phyloP scores from a whole-genome alignment of 306 rosid species.

The Prinsepia uniflora region DNA sequence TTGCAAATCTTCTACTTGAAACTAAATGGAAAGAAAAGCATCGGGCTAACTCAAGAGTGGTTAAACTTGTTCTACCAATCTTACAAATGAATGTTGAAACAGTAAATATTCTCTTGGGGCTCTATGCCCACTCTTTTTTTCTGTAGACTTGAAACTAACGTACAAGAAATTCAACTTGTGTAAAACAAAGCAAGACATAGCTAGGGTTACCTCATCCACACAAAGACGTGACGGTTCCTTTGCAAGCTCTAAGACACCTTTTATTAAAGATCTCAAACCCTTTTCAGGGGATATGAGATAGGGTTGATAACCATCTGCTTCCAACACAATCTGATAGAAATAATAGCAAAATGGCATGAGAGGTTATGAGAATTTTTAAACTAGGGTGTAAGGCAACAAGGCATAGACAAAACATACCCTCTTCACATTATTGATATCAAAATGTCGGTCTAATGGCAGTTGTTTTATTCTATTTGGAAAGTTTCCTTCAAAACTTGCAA shows the following conservation, averaged over 20 bases:
- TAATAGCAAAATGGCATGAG: neutral
- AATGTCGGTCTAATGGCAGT: slow-evolving; percentile 89
- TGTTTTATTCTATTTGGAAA: slow-evolving; percentile 96
- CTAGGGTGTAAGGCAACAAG: slow-evolving; percentile 3
- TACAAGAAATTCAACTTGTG: slow-evolving; percentile 1
- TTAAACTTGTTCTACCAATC: too few species aligned
- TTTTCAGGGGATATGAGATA: slow-evolving; percentile 98
- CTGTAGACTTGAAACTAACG: neutral
- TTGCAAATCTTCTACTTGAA: too few species aligned
- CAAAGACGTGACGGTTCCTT: slow-evolving; percentile 97
- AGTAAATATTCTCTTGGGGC: too few species aligned
- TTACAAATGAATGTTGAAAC: too few species aligned
- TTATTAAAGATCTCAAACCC: slow-evolving; percentile 92
- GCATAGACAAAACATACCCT: slow-evolving; percentile 53
- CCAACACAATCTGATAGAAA: slow-evolving; percentile 77
- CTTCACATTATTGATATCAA: slow-evolving; percentile 91
- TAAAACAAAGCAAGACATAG: slow-evolving; percentile 9
- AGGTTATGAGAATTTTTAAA: slow-evolving; percentile 6
- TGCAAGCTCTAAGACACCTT: slow-evolving; percentile 96
- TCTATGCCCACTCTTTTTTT: neutral
- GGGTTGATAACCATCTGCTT: slow-evolving; percentile 99
- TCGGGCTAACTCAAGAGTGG: too few species aligned
- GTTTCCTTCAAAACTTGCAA: slow-evolving; percentile 91
- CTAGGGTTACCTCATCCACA: slow-evolving; percentile 82
- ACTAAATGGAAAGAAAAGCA: too few species aligned